Conservation (phyloP, 495 filamentous ascomycete species). For the Usnea hakonensis region DNA sequence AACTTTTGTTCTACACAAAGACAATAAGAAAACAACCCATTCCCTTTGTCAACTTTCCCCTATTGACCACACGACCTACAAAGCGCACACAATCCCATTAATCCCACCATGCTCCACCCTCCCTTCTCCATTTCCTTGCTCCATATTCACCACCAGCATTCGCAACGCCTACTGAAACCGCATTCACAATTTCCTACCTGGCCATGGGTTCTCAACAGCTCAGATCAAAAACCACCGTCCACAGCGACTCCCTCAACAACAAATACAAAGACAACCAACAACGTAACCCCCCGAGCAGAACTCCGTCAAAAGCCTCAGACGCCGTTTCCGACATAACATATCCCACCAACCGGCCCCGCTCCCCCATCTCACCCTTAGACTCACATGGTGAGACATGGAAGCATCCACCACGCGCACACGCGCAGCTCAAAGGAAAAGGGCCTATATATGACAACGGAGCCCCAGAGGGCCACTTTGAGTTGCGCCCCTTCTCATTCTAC, state of each 20-base stretch:
- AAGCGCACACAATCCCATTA: too few relatives aligned
- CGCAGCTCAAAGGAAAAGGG: neutral
- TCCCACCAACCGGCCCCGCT: neutral
- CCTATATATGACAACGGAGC: neutral
- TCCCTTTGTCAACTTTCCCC: too few relatives aligned
- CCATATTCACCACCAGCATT: neutral
- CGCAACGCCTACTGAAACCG: neutral
- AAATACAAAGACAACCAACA: neutral
- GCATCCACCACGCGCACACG: neutral
- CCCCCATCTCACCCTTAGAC: neutral
- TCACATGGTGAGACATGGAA: neutral
- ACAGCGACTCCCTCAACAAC: neutral
- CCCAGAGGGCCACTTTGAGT: neutral
- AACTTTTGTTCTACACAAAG: too few relatives aligned
- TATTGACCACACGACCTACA: too few relatives aligned
- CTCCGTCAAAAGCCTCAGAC: neutral
- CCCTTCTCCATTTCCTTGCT: neutral
- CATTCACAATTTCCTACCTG: neutral
- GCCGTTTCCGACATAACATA: neutral
- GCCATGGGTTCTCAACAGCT: neutral
- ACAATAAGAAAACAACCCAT: too few relatives aligned
- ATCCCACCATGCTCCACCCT: too few relatives aligned
- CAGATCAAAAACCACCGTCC: neutral
- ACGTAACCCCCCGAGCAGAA: neutral
- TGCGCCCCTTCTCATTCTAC: neutral